phyloP scores from a whole-genome alignment of 345 rosid genomes.

The Citrus hindsii region DNA sequence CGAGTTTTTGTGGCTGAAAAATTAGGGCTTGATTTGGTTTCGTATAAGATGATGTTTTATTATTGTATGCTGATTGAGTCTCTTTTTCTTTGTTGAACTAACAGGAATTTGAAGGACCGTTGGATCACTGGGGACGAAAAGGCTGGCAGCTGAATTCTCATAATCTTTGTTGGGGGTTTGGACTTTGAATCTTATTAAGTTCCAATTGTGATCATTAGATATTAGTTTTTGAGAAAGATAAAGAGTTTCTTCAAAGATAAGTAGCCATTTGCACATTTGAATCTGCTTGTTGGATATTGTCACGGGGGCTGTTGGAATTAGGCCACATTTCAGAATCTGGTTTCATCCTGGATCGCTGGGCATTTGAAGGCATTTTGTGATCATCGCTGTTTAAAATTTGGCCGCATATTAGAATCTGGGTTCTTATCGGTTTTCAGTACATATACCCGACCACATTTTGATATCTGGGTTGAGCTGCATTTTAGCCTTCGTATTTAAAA shows the following conservation, averaged over 20 bases:
- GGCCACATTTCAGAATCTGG: neutral
- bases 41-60: neutral
- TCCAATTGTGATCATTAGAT: slow-evolving; percentile 4
- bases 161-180: neutral
- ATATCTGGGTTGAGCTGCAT: neutral
- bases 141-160: neutral
- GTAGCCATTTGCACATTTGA: neutral
- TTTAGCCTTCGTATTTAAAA: neutral
- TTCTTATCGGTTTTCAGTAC: neutral
- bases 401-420: neutral
- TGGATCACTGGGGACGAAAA: slow-evolving; percentile 21
- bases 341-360: neutral
- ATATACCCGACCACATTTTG: neutral
- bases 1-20: neutral
- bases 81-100: neutral
- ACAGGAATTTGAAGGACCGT: neutral
- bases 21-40: neutral
- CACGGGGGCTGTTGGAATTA: neutral
- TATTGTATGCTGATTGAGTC: neutral
- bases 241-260: neutral
- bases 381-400: neutral
- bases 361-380: neutral
- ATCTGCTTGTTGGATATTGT: neutral
- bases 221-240: neutral
- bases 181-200: neutral